A percentile compares a stretch with the other conserved stretches of the same genome.
Evolutionary conservation across 768 basidiomycete species (phyloP).

Genomic region (Tricholoma sp.): DNA sequence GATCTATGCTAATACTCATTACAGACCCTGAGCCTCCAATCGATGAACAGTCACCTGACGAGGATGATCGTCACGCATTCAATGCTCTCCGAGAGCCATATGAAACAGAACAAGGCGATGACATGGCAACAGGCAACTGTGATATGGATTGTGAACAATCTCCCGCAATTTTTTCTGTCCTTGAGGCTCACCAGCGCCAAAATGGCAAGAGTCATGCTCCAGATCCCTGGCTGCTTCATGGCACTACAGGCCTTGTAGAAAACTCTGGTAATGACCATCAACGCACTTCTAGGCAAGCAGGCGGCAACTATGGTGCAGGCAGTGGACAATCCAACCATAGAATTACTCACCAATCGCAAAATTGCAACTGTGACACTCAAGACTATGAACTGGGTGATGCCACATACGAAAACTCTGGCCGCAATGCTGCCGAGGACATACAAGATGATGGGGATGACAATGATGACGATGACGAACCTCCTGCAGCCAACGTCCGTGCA

Average conservation of each 20-base stretch:
- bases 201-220: not conserved
- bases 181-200: not conserved
- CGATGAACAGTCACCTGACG: not conserved
- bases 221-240: not conserved
- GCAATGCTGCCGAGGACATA: not conserved
- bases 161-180: not conserved
- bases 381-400: not conserved
- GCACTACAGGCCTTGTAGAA: not conserved
- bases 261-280: not conserved
- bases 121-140: not conserved
- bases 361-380: not conserved
- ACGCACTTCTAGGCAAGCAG: not conserved
- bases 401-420: not conserved
- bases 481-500: not conserved
- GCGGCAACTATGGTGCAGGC: not conserved
- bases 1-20: not conserved
- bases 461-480: not conserved
- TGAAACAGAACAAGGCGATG: not conserved
- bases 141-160: not conserved
- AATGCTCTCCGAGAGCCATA: not conserved
- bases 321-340: not conserved
- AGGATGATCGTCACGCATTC: not conserved
- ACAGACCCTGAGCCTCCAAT: not conserved
- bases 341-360: not conserved
- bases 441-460: not conserved